phyloP scores from a whole-genome alignment of 2,329 filamentous ascomycete species.

The Trichoderma simmonsii region DNA sequence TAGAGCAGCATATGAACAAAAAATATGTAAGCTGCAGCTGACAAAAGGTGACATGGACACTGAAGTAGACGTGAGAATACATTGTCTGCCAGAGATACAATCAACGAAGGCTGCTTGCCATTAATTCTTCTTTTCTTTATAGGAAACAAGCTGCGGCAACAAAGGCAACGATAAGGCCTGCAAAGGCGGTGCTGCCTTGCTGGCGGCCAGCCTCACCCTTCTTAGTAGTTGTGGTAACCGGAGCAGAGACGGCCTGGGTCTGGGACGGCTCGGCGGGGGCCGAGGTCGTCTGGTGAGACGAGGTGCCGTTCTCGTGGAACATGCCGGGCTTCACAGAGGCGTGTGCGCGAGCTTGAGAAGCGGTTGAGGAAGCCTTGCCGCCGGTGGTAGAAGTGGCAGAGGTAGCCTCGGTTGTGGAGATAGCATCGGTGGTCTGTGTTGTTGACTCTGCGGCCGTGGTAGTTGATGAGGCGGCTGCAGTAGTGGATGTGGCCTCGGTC shows the following conservation, averaged over 20 bases:
- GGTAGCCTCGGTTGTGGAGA: not conserved
- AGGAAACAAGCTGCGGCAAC: slow-evolving; percentile 51
- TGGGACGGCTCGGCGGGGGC: slow-evolving; percentile 22
- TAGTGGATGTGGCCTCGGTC: slow-evolving; percentile 17
- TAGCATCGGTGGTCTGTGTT: not conserved
- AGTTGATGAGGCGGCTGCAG: slow-evolving; percentile 20
- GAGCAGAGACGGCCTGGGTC: slow-evolving; percentile 27
- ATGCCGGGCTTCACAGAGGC: slow-evolving; percentile 44
- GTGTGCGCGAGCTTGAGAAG: slow-evolving; percentile 34
- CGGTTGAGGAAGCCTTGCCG: slow-evolving; percentile 24
- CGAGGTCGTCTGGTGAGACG: slow-evolving; percentile 15
- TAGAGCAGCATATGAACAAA: slow-evolving; percentile 14
- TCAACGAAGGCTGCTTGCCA: slow-evolving; percentile 23
- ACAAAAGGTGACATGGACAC: slow-evolving; percentile 18
- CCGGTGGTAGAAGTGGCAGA: slow-evolving; percentile 14
- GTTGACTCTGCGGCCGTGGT: slow-evolving; percentile 20
- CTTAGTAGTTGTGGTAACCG: slow-evolving; percentile 35
- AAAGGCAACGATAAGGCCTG: slow-evolving; percentile 54
- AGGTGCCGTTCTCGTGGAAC: slow-evolving; percentile 52
- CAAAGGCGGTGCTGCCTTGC: slow-evolving; percentile 50
- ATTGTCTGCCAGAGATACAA: slow-evolving; percentile 15
- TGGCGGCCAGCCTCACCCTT: slow-evolving; percentile 47
- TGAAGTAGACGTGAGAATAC: slow-evolving; percentile 13
- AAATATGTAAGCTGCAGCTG: slow-evolving; percentile 12
- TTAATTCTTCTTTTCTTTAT: slow-evolving; percentile 28